A percentile compares a stretch with the other conserved stretches of the same genome.
Conservation (phyloP, 1,284 basidiomycete genomes). For the Cryptococcus amylolentus region DNA sequence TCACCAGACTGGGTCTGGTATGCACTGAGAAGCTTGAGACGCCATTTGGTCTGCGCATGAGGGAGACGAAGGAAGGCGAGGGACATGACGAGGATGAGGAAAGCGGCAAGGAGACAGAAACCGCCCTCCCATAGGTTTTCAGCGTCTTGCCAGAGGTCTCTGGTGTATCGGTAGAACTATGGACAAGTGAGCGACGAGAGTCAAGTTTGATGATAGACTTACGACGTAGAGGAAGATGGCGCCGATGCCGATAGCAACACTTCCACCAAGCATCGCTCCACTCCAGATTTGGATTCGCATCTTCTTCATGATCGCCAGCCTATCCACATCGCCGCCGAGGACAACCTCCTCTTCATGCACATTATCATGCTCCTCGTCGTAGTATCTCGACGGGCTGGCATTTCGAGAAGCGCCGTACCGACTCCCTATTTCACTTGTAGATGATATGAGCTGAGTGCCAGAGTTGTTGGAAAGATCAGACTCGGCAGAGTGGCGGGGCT, state of each 20-base stretch:
- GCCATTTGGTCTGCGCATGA: slow-evolving; percentile 78
- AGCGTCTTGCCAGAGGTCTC: slow-evolving; percentile 58
- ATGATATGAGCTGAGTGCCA: slow-evolving; percentile 11
- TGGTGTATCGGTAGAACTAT: slow-evolving; percentile 52
- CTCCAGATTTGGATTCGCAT: slow-evolving; percentile 62
- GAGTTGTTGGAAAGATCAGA: slow-evolving; percentile 4
- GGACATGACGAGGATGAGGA: slow-evolving; percentile 58
- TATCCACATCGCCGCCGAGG: slow-evolving; percentile 7
- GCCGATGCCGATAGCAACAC: slow-evolving; percentile 66
- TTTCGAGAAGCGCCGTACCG: slow-evolving; percentile 5
- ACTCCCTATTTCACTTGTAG: neutral
- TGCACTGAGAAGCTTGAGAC: slow-evolving; percentile 71
- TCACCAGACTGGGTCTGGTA: slow-evolving; percentile 55
- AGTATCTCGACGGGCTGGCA: neutral
- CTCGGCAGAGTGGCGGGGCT: slow-evolving; percentile 9
- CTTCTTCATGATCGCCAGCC: slow-evolving; percentile 14
- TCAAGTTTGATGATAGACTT: slow-evolving; percentile 10
- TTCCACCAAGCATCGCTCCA: slow-evolving; percentile 66
- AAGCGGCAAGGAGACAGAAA: slow-evolving; percentile 67
- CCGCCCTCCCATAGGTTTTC: slow-evolving; percentile 64
- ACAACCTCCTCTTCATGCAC: neutral
- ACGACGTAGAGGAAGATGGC: slow-evolving; percentile 51
- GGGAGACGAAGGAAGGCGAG: slow-evolving; percentile 72
- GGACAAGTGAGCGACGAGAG: neutral
- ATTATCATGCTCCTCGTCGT: neutral